Percentiles rank a stretch among this genome's conserved stretches.
These are phyloP conservation scores for Suillus hirtellus DNA, from an alignment of 768 basidiomycete species.

Conservation along the genomic window DNA sequence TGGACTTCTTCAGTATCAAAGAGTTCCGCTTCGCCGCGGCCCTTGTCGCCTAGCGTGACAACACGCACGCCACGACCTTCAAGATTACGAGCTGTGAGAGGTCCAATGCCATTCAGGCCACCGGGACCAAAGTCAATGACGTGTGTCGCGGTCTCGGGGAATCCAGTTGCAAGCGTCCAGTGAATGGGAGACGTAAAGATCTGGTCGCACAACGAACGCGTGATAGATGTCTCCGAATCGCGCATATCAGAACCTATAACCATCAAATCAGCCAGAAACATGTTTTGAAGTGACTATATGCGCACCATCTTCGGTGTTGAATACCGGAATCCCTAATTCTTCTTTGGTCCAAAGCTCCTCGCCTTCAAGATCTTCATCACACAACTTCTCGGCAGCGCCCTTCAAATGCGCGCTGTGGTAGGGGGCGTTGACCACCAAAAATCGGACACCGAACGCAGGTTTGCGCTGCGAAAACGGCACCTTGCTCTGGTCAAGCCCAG, in stretches of 20 bases:
- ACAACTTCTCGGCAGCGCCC: constrained; percentile 72
- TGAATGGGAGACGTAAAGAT: constrained; percentile 92
- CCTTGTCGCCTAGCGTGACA: constrained; percentile 87
- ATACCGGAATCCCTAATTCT: constrained; percentile 83
- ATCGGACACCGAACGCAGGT: constrained; percentile 88
- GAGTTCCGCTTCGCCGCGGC: constrained; percentile 85
- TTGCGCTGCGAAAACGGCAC: constrained; percentile 92
- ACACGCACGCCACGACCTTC: constrained; percentile 93
- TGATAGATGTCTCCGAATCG: constrained; percentile 63
- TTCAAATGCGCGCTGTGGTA: constrained; percentile 90
- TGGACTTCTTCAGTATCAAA: constrained; percentile 66
- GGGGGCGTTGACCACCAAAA: constrained; percentile 93
- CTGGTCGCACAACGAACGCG: constrained; percentile 87
- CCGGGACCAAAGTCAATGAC: constrained; percentile 97
- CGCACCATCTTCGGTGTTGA: constrained; percentile 90
- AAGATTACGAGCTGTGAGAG: constrained; percentile 84
- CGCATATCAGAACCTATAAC: constrained; percentile 82
- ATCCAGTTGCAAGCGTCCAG: constrained; percentile 88
- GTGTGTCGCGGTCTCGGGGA: constrained; percentile 90
- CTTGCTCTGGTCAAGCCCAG: constrained; percentile 91
- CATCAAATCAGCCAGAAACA: constrained; percentile 18
- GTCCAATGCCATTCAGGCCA: constrained; percentile 90
- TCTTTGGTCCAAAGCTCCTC: constrained; percentile 75
- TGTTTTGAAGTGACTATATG: constrained; percentile 24
- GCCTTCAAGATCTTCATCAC: constrained; percentile 71